These are phyloP conservation scores for Pythium rhizo-oryzae DNA, from an alignment of 352 stramenopile genomes.

Conservation along the genomic window DNA sequence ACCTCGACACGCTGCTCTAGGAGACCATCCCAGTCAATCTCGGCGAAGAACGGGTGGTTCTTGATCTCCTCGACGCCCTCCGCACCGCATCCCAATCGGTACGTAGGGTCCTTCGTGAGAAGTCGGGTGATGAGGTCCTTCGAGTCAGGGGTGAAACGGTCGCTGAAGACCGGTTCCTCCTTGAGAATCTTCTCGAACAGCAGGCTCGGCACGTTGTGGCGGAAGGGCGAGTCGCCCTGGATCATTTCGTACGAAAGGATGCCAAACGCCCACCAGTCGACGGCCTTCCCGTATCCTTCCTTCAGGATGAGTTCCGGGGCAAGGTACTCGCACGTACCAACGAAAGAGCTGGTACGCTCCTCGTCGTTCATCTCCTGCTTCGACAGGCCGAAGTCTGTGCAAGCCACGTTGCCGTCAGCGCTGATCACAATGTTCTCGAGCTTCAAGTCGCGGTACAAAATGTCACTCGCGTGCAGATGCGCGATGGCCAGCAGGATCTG, in stretches of 20 bases:
- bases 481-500: slow-evolving; percentile 72
- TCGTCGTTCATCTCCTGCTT: slow-evolving; percentile 80
- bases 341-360: slow-evolving; percentile 65
- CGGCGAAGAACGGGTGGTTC: slow-evolving; percentile 62
- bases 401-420: slow-evolving; percentile 68
- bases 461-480: slow-evolving; percentile 62
- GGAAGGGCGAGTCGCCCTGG: slow-evolving; percentile 73
- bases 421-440: slow-evolving; percentile 79
- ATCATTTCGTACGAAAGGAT: slow-evolving; percentile 81
- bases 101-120: slow-evolving; percentile 55
- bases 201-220: slow-evolving; percentile 63
- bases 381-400: slow-evolving; percentile 74
- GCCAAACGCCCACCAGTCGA: slow-evolving; percentile 80
- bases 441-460: slow-evolving; percentile 79
- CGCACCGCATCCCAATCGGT: slow-evolving; percentile 57
- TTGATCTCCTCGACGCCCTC: slow-evolving; percentile 77
- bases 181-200: slow-evolving; percentile 82
- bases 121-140: slow-evolving; percentile 65
- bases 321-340: slow-evolving; percentile 78
- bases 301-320: slow-evolving; percentile 75
- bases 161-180: slow-evolving; percentile 69
- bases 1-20: slow-evolving; percentile 63
- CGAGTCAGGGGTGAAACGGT: slow-evolving; percentile 67
- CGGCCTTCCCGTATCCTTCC: slow-evolving; percentile 67
- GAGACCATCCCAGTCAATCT: slow-evolving; percentile 73